phyloP scores from a whole-genome alignment of 768 basidiomycete species.

The Rhodocollybia butyracea region DNA sequence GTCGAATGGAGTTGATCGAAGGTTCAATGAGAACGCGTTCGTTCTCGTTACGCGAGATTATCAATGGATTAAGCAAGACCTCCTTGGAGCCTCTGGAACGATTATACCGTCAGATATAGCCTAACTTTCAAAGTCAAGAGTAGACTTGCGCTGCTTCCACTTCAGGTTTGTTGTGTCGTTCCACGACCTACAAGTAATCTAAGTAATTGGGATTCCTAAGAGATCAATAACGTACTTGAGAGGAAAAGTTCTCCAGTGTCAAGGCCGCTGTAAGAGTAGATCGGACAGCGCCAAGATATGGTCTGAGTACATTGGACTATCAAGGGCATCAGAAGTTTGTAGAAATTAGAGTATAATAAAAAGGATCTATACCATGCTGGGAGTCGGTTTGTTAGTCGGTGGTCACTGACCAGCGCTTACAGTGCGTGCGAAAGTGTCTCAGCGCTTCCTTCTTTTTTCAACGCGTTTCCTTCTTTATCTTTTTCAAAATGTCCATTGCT shows the following conservation, averaged over 20 bases:
- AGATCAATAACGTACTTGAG: conserved; percentile 60
- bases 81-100: conserved; percentile 79
- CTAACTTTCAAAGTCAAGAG: not conserved
- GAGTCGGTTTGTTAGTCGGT: no score
- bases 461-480: not conserved
- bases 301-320: conserved; percentile 92
- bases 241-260: conserved; percentile 96
- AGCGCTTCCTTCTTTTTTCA: not conserved
- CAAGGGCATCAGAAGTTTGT: conserved; percentile 6
- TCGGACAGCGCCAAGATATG: conserved; percentile 93
- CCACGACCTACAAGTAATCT: conserved; percentile 68
- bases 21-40: conserved; percentile 97
- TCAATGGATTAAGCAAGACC: conserved; percentile 89
- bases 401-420: not conserved
- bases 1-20: conserved; percentile 93
- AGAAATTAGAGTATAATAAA: not conserved
- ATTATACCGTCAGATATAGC: not conserved
- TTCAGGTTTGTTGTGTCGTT: conserved; percentile 96
- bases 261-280: conserved; percentile 97
- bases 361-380: no score
- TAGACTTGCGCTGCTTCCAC: conserved; percentile 75
- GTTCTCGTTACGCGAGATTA: conserved; percentile 95
- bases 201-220: conserved; percentile 12
- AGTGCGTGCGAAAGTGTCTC: no score
- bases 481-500: conserved; percentile 31